Base-by-base conservation (phyloP, 2,329 filamentous ascomycete genomes). In the Colletotrichum tanaceti region DNA sequence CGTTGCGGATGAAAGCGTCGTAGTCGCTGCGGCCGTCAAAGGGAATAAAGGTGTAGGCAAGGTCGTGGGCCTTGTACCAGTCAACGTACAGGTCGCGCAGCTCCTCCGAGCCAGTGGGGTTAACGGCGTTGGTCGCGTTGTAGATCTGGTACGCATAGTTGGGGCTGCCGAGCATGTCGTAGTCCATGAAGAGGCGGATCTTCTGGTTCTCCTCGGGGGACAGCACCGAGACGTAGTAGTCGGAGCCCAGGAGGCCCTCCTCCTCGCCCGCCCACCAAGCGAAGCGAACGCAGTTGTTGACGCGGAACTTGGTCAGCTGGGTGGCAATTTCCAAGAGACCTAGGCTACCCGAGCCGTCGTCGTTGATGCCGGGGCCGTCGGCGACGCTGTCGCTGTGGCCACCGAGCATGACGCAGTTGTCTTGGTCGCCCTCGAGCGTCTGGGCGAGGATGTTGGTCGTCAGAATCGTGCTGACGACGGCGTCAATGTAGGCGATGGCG, bases 11-110 rank as follows among this genome's bases (percentile, higher is more conserved):
- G 81, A 95, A 94, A 1, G 88, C 90, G 58, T 90, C 91, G 73
- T 95, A 95, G 78, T 96, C 93, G 71, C 90, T 93, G 67, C 92
- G 89, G 7, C 92, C 92, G 73, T 93, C 90, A 72, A 96, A 95
- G 2, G 88, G 86, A 35, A 92, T 92, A 66, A 91, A 88, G 0
- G 88, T 91, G 76, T 89, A 90, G 78, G 89, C 89, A 65, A 89
- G 83, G 1, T 84, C 89, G 24, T 89, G 83, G 2, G 82, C 78
- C 69, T 84, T 78, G 80, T 91, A 94, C 84, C 87, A 93, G 57
- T 89, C 82, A 22, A 89, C 81, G 76, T 93, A 93, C 43, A 93
- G 80, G 68, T 90, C 81, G 67, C 90, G 86, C 64, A 93, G 83
- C 76, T 93, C 85, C 70, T 90, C 87, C 0, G 91, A 93, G 1